A percentile compares a stretch with the other conserved stretches of the same genome.
These are phyloP conservation scores for Cladobotryum mycophilum DNA, from an alignment of 2,329 filamentous ascomycete species.

Conservation along the genomic window DNA sequence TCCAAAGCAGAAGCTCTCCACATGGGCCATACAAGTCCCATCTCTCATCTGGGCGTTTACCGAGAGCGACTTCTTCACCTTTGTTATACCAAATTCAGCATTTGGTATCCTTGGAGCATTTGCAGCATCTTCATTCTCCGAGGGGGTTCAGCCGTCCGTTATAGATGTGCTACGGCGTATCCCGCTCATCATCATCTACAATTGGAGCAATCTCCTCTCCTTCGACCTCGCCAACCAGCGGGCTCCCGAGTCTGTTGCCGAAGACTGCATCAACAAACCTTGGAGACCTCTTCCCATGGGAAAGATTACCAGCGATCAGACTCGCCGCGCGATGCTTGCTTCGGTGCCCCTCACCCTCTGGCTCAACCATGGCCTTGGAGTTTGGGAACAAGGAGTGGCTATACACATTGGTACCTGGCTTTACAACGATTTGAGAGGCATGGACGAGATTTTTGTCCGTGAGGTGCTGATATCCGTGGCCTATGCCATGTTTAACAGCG, in stretches of 20 bases:
- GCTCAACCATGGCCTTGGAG: conserved; percentile 19
- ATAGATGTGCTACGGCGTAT: not conserved
- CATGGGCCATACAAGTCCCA: not conserved
- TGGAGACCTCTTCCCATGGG: conserved; percentile 23
- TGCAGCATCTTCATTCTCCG: not conserved
- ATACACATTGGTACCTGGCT: conserved; percentile 26
- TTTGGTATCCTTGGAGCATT: conserved; percentile 8
- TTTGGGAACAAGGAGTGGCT: conserved; percentile 19
- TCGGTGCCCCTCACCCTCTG: conserved; percentile 14
- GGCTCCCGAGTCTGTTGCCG: conserved; percentile 20
- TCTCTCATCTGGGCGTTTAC: conserved; percentile 6
- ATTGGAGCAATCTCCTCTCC: conserved; percentile 10
- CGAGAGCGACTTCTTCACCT: conserved; percentile 7
- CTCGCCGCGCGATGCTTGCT: conserved; percentile 16
- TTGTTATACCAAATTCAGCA: conserved; percentile 6
- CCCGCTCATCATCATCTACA: conserved; percentile 6
- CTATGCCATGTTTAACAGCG: conserved; percentile 8
- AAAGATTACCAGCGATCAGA: conserved; percentile 17
- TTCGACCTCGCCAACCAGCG: conserved; percentile 34
- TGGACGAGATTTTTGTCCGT: conserved; percentile 17
- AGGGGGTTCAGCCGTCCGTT: not conserved
- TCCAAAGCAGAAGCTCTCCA: no score
- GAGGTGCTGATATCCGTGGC: conserved; percentile 16
- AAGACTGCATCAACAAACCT: conserved; percentile 36
- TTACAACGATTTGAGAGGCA: conserved; percentile 32